Conservation (phyloP, 768 basidiomycete species). For the Lentinula raphanica region DNA sequence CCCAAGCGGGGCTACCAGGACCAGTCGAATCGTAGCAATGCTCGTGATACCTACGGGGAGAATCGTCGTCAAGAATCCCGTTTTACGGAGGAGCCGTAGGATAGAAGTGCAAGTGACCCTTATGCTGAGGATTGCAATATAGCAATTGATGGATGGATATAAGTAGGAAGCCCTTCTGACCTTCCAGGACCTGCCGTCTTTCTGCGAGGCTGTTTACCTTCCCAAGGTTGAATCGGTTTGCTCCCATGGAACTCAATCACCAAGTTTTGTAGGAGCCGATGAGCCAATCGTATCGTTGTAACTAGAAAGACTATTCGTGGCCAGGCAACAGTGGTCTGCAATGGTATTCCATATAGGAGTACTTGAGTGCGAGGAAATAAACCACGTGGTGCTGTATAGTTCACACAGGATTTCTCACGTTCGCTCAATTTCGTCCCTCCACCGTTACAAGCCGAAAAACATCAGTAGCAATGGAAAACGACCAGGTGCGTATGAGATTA, state of each 20-base stretch:
- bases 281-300: background rate
- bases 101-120: background rate
- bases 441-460: background rate
- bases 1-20: background rate
- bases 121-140: background rate
- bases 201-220: background rate
- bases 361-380: no score
- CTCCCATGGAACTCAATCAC: background rate
- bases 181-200: background rate
- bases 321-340: background rate
- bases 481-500: conserved; percentile 55
- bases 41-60: background rate
- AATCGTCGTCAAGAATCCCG: background rate
- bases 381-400: background rate
- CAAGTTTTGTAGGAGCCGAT: background rate
- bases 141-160: background rate
- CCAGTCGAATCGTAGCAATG: background rate
- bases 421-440: background rate
- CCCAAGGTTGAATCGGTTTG: background rate
- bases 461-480: conserved; percentile 72
- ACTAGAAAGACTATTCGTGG: background rate
- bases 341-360: no score
- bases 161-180: background rate
- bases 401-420: background rate
- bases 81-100: background rate